phyloP scores from a whole-genome alignment of 2,329 filamentous ascomycete species.

The Atkinsonella texensis region DNA sequence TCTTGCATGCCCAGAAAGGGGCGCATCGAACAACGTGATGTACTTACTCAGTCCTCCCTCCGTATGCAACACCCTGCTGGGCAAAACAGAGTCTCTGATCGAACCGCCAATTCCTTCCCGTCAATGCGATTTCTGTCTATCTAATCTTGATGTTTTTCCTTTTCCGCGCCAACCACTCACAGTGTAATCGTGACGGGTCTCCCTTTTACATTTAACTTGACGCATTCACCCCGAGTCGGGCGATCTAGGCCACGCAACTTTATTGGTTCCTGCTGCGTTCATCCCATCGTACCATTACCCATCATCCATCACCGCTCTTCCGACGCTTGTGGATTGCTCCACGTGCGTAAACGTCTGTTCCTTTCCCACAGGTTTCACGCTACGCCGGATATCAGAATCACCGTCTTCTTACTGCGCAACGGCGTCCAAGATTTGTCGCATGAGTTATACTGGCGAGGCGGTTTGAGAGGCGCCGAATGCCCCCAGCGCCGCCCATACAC shows the following conservation, averaged over 20 bases:
- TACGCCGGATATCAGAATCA: background rate
- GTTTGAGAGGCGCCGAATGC: background rate
- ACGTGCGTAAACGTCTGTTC: too few relatives aligned
- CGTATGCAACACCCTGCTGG: background rate
- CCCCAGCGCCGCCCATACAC: background rate
- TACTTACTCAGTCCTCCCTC: too few relatives aligned
- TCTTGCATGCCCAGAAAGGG: background rate
- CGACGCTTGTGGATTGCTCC: background rate
- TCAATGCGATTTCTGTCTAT: background rate
- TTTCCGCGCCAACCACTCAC: background rate
- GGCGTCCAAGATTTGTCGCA: background rate
- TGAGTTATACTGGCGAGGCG: background rate
- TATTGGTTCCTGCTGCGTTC: conserved; percentile 7
- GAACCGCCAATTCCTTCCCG: background rate
- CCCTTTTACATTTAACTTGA: conserved; percentile 5
- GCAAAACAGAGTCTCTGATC: background rate
- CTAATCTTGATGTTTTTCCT: background rate
- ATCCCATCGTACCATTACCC: background rate
- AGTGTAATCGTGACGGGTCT: background rate
- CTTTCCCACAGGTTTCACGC: too few relatives aligned
- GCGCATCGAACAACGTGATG: background rate
- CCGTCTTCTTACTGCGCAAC: background rate
- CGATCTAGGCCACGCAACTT: conserved; percentile 8
- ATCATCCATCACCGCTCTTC: conserved; percentile 8
- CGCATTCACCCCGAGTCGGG: conserved; percentile 5